Evolutionary conservation across 345 rosid species (phyloP).

Genomic region (Dovyalis caffra): DNA sequence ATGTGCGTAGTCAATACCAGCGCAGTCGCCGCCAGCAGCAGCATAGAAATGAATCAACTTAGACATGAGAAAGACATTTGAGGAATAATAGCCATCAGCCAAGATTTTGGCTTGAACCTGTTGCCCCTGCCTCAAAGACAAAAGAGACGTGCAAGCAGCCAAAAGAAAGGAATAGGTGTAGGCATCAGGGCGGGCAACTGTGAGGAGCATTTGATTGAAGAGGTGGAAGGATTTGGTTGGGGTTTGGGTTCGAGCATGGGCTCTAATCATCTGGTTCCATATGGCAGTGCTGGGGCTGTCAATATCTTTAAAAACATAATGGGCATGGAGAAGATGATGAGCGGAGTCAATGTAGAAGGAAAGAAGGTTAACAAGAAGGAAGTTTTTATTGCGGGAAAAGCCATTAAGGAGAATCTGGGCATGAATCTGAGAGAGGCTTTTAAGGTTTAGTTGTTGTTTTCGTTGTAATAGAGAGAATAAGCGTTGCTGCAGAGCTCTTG

Average conservation of each 20-base stretch:
- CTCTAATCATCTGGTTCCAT: slow-evolving; percentile 58
- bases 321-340: slow-evolving; percentile 20
- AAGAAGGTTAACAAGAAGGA: slow-evolving; percentile 33
- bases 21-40: not conserved
- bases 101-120: slow-evolving; percentile 49
- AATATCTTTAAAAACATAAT: slow-evolving; percentile 18
- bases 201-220: slow-evolving; percentile 37
- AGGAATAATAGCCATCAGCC: slow-evolving; percentile 32
- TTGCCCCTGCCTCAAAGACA: slow-evolving; percentile 40
- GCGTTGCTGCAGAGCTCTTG: slow-evolving; percentile 37
- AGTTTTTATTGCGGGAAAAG: slow-evolving; percentile 31
- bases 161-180: slow-evolving; percentile 48
- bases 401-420: slow-evolving; percentile 32
- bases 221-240: slow-evolving; percentile 30
- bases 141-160: slow-evolving; percentile 37
- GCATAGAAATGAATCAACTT: slow-evolving; percentile 50
- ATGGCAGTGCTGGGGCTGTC: slow-evolving; percentile 35
- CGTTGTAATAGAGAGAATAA: slow-evolving; percentile 34
- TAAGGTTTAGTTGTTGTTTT: slow-evolving; percentile 8
- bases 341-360: slow-evolving; percentile 29
- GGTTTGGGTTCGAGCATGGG: slow-evolving; percentile 29
- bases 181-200: slow-evolving; percentile 36
- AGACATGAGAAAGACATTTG: slow-evolving; percentile 40
- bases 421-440: slow-evolving; percentile 31
- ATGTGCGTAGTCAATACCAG: slow-evolving; percentile 26